phyloP scores from a whole-genome alignment of 116 monocot species.

The Iris pallida region DNA sequence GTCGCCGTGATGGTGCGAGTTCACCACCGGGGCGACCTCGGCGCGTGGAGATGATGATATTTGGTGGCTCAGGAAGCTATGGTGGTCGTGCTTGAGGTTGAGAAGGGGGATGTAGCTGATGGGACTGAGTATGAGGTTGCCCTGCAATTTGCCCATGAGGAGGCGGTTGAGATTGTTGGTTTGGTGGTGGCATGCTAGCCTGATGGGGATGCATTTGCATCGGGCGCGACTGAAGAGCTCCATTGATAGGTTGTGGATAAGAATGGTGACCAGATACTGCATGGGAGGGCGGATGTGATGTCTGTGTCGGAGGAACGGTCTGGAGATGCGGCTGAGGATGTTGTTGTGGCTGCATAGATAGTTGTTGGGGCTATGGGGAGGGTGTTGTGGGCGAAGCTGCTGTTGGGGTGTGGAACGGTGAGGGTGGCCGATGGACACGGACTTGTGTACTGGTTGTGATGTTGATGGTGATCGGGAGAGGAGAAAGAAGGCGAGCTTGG shows the following conservation, averaged over 20 bases:
- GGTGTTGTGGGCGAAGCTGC: conserved; percentile 5
- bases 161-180: no score
- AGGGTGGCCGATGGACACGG: no score
- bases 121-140: conserved; percentile 27
- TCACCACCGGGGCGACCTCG: no score
- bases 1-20: no score
- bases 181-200: conserved; percentile 8
- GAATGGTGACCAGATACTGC: conserved; percentile 49
- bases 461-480: no score
- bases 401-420: no score
- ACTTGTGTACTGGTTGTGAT: no score
- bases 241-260: conserved; percentile 38
- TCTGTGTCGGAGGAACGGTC: conserved; percentile 11
- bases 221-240: conserved; percentile 23
- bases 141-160: conserved; percentile 23
- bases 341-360: not conserved
- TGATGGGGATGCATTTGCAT: conserved; percentile 38
- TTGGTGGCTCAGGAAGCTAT: conserved; percentile 13
- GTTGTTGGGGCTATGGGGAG: conserved; percentile 17
- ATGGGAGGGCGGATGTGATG: conserved; percentile 23
- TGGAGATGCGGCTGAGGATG: conserved; percentile 13
- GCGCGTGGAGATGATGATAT: no score
- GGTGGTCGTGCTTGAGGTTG: conserved; percentile 14
- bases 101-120: conserved; percentile 39
- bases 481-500: no score